Conservation (phyloP, 768 basidiomycete species). For the Collybia nuda region DNA sequence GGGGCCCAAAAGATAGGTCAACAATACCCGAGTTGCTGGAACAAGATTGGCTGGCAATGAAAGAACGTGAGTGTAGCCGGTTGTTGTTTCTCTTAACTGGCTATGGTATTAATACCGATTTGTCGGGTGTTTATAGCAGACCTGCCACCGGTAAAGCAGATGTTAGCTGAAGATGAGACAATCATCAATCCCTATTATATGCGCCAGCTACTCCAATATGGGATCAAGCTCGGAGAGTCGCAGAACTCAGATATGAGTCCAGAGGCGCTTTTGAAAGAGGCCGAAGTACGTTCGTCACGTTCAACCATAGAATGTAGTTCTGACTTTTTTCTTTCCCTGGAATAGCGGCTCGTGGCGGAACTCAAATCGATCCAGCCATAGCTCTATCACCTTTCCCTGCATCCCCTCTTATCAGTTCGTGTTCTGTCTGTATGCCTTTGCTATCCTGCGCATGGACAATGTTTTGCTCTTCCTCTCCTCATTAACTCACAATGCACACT, state of each 20-base stretch:
- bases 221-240: constrained; percentile 57
- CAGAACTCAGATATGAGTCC: constrained; percentile 39
- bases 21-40: constrained; percentile 86
- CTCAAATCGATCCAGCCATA: constrained; percentile 47
- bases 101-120: not conserved
- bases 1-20: constrained; percentile 79
- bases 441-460: not conserved
- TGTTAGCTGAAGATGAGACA: constrained; percentile 55
- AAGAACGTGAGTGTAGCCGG: constrained; percentile 43
- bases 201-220: constrained; percentile 71
- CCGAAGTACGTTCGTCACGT: constrained; percentile 43
- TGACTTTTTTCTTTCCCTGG: constrained; percentile 2
- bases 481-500: not conserved
- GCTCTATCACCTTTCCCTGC: not conserved
- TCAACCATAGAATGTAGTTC: not conserved
- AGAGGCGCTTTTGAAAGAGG: constrained; percentile 51
- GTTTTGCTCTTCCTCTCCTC: not conserved
- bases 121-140: constrained; percentile 18
- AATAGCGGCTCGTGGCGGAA: constrained; percentile 64
- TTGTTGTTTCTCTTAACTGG: not conserved
- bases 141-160: constrained; percentile 25
- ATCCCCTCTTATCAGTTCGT: not conserved
- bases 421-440: not conserved
- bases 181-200: constrained; percentile 81
- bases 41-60: constrained; percentile 76